A percentile compares a stretch with the other conserved stretches of the same genome.
Evolutionary conservation across 192 early-diverging fungal species (phyloP).

Genomic region (Gamsiella multidivaricata): DNA sequence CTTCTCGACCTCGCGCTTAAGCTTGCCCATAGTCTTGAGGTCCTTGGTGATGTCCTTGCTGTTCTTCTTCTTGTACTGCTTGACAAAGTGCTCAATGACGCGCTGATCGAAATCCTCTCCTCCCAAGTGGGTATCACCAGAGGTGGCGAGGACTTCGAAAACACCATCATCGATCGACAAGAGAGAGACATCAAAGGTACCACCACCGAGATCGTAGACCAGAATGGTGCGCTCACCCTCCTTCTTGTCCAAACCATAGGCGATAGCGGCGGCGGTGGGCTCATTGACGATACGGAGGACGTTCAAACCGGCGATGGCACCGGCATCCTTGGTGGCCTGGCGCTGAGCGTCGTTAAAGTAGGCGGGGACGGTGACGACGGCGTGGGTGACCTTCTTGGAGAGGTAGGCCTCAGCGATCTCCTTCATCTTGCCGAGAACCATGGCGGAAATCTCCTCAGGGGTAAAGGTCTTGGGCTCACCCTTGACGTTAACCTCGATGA

Average conservation of each 20-base stretch:
- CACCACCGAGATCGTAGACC: conserved; percentile 97
- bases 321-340: conserved; percentile 94
- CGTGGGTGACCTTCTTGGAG: conserved; percentile 87
- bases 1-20: conserved; percentile 95
- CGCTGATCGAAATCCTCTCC: conserved; percentile 99
- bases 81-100: conserved; percentile 92
- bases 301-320: conserved; percentile 84
- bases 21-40: conserved; percentile 91
- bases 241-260: conserved; percentile 96
- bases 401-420: conserved; percentile 91
- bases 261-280: conserved; percentile 91
- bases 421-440: conserved; percentile 95
- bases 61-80: conserved; percentile 92
- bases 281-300: conserved; percentile 94
- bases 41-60: conserved; percentile 85
- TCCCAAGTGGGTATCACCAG: conserved; percentile 97
- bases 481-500: conserved; percentile 87
- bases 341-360: conserved; percentile 98
- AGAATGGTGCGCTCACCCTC: conserved; percentile 91
- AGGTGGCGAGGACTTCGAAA: conserved; percentile 95
- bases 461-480: conserved; percentile 87
- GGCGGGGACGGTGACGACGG: conserved; percentile 97
- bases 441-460: conserved; percentile 95
- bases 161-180: conserved; percentile 96
- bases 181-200: conserved; percentile 98